Base-by-base conservation (phyloP, 2,329 filamentous ascomycete genomes). In the Scolecobasidium constrictum region DNA sequence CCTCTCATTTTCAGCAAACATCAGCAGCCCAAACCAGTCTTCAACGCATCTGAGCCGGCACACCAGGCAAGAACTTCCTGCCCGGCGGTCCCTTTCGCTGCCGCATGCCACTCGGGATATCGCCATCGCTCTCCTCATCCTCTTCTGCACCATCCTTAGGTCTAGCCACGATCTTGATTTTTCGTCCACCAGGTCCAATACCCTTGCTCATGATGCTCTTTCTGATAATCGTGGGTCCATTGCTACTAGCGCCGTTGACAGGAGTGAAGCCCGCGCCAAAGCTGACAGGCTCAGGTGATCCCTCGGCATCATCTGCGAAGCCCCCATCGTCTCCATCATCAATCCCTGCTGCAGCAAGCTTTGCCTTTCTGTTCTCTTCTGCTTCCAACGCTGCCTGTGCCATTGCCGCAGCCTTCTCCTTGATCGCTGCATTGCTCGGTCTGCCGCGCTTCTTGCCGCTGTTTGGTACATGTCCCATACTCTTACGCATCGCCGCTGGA, bases 281-380 rank as follows among this genome's bases (percentile, higher is more conserved):
- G n/a, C 9, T 31, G 9, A 31, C 9, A 31, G 26, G n/a, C 26
- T 7, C 26, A n/a, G 26, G 9, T n/a, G 26, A 9, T 31, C 9
- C 26, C n/a, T n/a, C n/a, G 9, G n/a, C 28, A 17, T 57, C 46
- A 21, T 52, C 54, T 5, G 62, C 53, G 23, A 60, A 54, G 28
- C 60, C 53, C 21, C 54, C 49, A 18, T 50, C 54, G 35, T 56
- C 53, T 22, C 53, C 48, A 22, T 56, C 48, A 11, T 49, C 50
- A 23, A 6, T 17, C 18, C 21, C 16, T n/a, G 7, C 40, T 7
- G 42, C 40, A 16, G 26, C 26, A 31, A 31, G 9, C 38, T 39
- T 9, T 39, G 6, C 11, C 6, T 16, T 41, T 41, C 12, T 7
- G 12, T 7, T 39, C n/a, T 31, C 26, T 9, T 31, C 9, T n/a